Conservation (phyloP, 2,329 filamentous ascomycete genomes). For the Cladosporium cucumerinum region DNA sequence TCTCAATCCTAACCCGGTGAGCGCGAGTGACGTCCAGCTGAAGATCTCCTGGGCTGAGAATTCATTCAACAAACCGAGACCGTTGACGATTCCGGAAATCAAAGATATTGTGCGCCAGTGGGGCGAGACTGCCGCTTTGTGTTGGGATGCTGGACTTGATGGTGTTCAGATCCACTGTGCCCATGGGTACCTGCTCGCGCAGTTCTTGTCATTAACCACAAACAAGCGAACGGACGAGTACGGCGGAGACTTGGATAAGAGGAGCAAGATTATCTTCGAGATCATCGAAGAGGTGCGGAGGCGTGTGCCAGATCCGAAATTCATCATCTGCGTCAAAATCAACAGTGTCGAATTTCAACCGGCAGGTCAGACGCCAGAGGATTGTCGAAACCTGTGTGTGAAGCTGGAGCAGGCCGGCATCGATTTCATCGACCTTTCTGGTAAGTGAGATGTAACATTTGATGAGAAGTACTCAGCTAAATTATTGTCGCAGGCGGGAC, state of each 20-base stretch:
- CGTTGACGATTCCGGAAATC: conserved; percentile 29
- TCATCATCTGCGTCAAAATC: conserved; percentile 33
- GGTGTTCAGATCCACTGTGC: conserved; percentile 34
- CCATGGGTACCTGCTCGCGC: conserved; percentile 43
- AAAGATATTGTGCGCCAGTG: conserved; percentile 28
- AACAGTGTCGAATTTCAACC: conserved; percentile 33
- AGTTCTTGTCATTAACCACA: conserved; percentile 40
- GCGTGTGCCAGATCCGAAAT: conserved; percentile 24
- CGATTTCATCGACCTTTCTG: conserved; percentile 30
- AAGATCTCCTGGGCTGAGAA: conserved; percentile 29
- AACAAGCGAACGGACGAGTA: conserved; percentile 44
- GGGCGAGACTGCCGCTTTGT: conserved; percentile 28
- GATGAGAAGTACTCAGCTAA: neutral
- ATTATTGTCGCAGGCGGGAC: conserved; percentile 48
- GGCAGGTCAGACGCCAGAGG: conserved; percentile 28
- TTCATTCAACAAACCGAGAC: conserved; percentile 30
- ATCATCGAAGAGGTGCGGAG: conserved; percentile 36
- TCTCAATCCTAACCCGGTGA: conserved; percentile 32
- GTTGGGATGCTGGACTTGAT: conserved; percentile 30
- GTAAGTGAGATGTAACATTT: conserved; percentile 13
- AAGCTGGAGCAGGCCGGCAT: conserved; percentile 24
- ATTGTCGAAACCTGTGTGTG: conserved; percentile 27
- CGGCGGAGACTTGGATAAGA: conserved; percentile 41
- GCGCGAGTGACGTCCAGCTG: conserved; percentile 32
- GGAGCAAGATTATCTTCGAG: conserved; percentile 40